Conservation (phyloP, 1,139 yeast genomes). For the Hemisphaericaspora xylofermentans region DNA sequence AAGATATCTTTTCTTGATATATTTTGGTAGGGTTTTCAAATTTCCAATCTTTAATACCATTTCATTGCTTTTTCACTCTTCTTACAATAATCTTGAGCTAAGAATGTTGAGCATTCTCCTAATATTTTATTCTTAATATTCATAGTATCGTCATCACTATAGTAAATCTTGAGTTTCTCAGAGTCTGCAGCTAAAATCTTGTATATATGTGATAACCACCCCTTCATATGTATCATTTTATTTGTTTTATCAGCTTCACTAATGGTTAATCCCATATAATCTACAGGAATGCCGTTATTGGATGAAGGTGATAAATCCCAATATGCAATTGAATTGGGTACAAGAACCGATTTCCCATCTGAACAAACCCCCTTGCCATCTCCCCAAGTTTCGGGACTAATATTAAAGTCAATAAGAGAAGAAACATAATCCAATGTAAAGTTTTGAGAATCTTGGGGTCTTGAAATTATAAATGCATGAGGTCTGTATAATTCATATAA, state of each 20-base stretch:
- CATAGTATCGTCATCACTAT: background rate
- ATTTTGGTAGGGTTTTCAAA: no score
- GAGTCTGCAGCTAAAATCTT: conserved; percentile 9
- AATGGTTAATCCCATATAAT: conserved; percentile 21
- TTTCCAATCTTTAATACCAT: no score
- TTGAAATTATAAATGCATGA: conserved; percentile 20
- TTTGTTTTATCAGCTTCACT: conserved; percentile 23
- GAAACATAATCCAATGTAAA: conserved; percentile 19
- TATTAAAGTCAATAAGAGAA: conserved; percentile 21
- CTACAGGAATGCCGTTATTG: conserved; percentile 8
- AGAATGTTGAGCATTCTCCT: conserved; percentile 16
- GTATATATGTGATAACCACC: conserved; percentile 18
- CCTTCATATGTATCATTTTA: conserved; percentile 18
- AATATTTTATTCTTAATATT: conserved; percentile 12
- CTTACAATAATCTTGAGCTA: conserved; percentile 16
- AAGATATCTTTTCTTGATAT: no score
- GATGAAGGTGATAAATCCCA: conserved; percentile 17
- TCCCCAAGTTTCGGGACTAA: conserved; percentile 20
- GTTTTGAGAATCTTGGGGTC: conserved; percentile 7
- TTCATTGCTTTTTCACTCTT: conserved; percentile 5
- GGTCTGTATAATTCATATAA: conserved; percentile 24
- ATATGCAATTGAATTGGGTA: conserved; percentile 22
- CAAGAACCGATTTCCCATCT: conserved; percentile 22
- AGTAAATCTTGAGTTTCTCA: background rate
- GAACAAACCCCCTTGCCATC: conserved; percentile 12